Evolutionary conservation across 2,329 filamentous ascomycete genomes (phyloP), one percentile per base, ranked within the genome.

Genomic region (Paracoccidioides brasiliensis): DNA sequence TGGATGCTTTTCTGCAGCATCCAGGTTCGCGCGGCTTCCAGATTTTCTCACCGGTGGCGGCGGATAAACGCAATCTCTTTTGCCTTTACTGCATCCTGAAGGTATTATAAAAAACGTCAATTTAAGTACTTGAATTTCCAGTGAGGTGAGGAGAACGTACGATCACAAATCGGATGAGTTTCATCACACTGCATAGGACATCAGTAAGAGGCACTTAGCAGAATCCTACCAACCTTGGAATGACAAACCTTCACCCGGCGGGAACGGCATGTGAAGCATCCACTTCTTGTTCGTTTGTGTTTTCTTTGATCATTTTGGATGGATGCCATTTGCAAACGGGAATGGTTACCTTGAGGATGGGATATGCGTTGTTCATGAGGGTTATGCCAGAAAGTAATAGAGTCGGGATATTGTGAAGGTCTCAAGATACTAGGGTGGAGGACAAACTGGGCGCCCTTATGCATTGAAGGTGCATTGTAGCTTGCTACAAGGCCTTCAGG

Each of bases 241-340:
- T 41, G 8, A 53, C 62, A 59, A 66, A 81, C 79, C 76, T 84
- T 97, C 53, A 97, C 90, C 69, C 93, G 82, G 62, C 93, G 81
- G 64, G 84, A 85, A 57, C 93, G 81, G 71, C 93, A 98, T 49
- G 90, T 97, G 67, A 81, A 96, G 73, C 93, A 98, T 33, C 93
- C 93, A 60, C 90, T 96, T 63, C 93, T 80, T 45, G 93, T 97
- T 62, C 93, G 83, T 59, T 90, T 85, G 69, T 97, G 91, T 71
- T 97, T 97, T 62, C 94, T 86, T 65, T 86, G 84, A 59, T 94
- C 87, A 33, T 68, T 53, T 55, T 63, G 54, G 12, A 37, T 54
- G 55, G 51, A 55, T 56, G 53, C 54, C 60, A 43, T 59, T 55
- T 48, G 64, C 63, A 55, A 68, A 68, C 30, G 69, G 58, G 41